Evolutionary conservation across 129 eudicot genomes (phyloP), one percentile per base, ranked within the genome.

Genomic region (Heracleum sosnowskyi): DNA sequence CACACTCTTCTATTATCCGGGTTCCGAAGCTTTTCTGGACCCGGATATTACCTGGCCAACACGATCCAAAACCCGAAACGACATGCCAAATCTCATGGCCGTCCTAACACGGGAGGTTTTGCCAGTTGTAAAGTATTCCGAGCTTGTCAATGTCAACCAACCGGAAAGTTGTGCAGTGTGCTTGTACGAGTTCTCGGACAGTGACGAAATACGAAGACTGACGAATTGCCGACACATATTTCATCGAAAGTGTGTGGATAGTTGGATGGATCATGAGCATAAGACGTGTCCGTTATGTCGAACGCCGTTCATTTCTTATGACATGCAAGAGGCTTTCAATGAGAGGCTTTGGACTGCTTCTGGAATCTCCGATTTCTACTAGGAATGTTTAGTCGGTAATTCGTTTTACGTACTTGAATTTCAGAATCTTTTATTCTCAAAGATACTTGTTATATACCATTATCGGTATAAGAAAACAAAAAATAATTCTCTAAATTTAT

Each of bases 181-280:
- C 74, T 63, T 90, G 77, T 83, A 83, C 46, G 91, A 90, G 79
- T 81, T 90, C 2, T 82, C 85, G 0, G 80, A 49, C 6, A 86
- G 84, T 24, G 96, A 90, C 28, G 96, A 88, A 76, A 86, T 90
- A 81, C 84, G 96, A 81, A 77, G 81, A 64, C 74, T 90, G 73
- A 53, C 79, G 18, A 88, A 90, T 75, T 90, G 96, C 51, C 79
- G 80, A 16, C 96, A 90, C 46, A 78, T 90, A 20, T 90, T 88
- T 76, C 96, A 90, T 69, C 82, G 85, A 74, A 57, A 84, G 29
- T 90, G 96, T 81, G 18, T 90, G 81, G 96, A 90, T 89, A 89
- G 92, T 78, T 90, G 96, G 92, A 90, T 90, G 92, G 96, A 90
- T 74, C 96, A 88, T 51, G 96, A 88, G 72, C 91, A 85, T 76